Conservation (phyloP, 2,329 filamentous ascomycete genomes). For the Fusarium hostae region DNA sequence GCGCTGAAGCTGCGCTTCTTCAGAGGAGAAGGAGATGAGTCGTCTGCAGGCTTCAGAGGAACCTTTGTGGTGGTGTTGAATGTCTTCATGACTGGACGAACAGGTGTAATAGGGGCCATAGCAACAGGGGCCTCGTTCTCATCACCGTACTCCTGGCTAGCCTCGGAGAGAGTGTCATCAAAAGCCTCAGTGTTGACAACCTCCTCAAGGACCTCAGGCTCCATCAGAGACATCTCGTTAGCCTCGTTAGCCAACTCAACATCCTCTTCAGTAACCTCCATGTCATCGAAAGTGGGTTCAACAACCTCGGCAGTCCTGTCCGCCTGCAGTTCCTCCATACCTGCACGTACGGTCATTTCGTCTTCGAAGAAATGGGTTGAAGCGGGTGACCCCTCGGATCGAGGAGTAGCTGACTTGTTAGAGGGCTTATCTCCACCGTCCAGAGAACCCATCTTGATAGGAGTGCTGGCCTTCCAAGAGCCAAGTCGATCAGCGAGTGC, state of each 20-base stretch:
- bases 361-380: conserved; percentile 70
- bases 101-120: conserved; percentile 66
- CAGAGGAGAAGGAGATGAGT: conserved; percentile 61
- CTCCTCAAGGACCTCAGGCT: conserved; percentile 55
- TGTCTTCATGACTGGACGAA: conserved; percentile 59
- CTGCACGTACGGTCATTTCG: conserved; percentile 60
- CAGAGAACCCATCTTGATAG: conserved; percentile 44
- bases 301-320: conserved; percentile 40
- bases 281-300: conserved; percentile 55
- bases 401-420: conserved; percentile 50
- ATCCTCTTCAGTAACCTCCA: conserved; percentile 65
- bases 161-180: conserved; percentile 66
- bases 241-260: conserved; percentile 67
- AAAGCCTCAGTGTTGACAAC: conserved; percentile 48
- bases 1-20: conserved; percentile 64
- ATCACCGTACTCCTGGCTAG: conserved; percentile 74
- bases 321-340: conserved; percentile 24
- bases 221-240: conserved; percentile 68
- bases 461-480: conserved; percentile 71
- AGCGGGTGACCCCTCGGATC: conserved; percentile 51
- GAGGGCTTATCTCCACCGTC: conserved; percentile 49
- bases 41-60: conserved; percentile 75
- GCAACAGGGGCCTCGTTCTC: conserved; percentile 69
- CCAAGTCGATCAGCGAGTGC: conserved; percentile 70
- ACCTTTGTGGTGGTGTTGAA: conserved; percentile 82